phyloP scores from a whole-genome alignment of 345 rosid species.

The Gossypium bickii region DNA sequence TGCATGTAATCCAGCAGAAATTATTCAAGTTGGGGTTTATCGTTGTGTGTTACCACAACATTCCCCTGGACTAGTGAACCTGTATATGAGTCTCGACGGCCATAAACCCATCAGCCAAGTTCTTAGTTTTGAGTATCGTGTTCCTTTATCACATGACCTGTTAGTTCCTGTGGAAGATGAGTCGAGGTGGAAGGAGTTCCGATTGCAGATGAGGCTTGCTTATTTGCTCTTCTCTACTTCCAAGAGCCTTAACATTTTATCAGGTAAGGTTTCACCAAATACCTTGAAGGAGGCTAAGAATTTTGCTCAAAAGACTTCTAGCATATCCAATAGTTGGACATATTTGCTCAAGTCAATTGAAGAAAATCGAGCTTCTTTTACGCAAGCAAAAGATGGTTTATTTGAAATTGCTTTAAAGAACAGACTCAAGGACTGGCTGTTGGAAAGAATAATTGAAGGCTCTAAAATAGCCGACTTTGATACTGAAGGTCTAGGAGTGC shows the following conservation, averaged over 20 bases:
- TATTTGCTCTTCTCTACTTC: constrained; percentile 69
- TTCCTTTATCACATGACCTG: constrained; percentile 30
- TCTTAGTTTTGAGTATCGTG: constrained; percentile 67
- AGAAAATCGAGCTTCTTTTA: constrained; percentile 38
- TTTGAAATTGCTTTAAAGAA: constrained; percentile 72
- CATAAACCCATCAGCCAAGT: constrained; percentile 73
- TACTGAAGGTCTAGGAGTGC: constrained; percentile 71
- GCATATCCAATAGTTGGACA: constrained; percentile 58
- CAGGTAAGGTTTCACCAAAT: constrained; percentile 48
- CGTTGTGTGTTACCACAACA: constrained; percentile 68
- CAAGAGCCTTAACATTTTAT: constrained; percentile 48
- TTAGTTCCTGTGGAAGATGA: constrained; percentile 38
- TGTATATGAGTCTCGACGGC: constrained; percentile 77
- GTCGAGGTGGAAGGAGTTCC: constrained; percentile 64
- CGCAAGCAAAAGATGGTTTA: constrained; percentile 59
- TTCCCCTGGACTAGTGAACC: constrained; percentile 59
- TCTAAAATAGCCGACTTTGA: constrained; percentile 57
- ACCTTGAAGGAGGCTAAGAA: constrained; percentile 60
- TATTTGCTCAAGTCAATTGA: constrained; percentile 62
- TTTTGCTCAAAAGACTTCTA: constrained; percentile 44
- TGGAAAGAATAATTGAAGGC: constrained; percentile 74
- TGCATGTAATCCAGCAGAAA: constrained; percentile 47
- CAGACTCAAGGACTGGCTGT: constrained; percentile 76
- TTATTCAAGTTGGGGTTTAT: constrained; percentile 74
- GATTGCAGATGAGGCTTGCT: constrained; percentile 70